A percentile compares a stretch with the other conserved stretches of the same genome.
These are phyloP conservation scores for Clonostachys solani DNA, from an alignment of 2,329 filamentous ascomycete species.

Conservation along the genomic window DNA sequence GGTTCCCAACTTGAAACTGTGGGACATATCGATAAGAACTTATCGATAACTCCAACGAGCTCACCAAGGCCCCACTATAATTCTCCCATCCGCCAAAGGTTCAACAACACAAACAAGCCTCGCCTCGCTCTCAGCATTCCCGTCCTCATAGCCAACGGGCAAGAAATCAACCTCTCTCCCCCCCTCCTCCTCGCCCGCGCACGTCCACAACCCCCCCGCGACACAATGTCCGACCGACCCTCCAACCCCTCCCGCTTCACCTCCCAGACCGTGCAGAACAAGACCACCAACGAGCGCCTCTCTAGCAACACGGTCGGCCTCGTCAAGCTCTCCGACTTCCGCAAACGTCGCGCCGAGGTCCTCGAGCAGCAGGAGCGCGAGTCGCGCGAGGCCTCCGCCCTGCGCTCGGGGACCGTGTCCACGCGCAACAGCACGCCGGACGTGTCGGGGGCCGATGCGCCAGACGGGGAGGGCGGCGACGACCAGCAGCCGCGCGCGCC, in stretches of 20 bases:
- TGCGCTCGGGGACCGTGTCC: constrained; percentile 12
- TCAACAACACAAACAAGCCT: no score
- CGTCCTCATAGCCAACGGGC: no score
- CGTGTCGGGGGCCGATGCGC: neutral
- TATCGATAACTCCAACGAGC: no score
- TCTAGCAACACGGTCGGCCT: constrained; percentile 88
- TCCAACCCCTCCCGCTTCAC: constrained; percentile 58
- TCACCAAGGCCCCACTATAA: no score
- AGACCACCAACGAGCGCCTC: constrained; percentile 75
- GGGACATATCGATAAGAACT: no score
- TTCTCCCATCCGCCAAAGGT: no score
- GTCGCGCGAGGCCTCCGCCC: constrained; percentile 54
- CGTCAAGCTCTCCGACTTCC: constrained; percentile 87
- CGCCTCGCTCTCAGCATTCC: no score
- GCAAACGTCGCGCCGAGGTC: constrained; percentile 93
- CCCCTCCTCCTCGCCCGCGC: no score
- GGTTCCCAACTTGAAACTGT: no score
- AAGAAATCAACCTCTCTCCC: no score
- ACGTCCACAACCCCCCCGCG: neutral
- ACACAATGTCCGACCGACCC: constrained; percentile 31
- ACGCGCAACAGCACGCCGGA: neutral
- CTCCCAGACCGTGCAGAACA: constrained; percentile 60
- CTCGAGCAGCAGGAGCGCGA: constrained; percentile 86
- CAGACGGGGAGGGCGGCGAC: neutral
- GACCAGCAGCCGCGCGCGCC: constrained; percentile 17